Percentiles rank a stretch among this genome's conserved stretches.
phyloP scores from a whole-genome alignment of 352 stramenopile species.

The Phytophthora aleatoria region DNA sequence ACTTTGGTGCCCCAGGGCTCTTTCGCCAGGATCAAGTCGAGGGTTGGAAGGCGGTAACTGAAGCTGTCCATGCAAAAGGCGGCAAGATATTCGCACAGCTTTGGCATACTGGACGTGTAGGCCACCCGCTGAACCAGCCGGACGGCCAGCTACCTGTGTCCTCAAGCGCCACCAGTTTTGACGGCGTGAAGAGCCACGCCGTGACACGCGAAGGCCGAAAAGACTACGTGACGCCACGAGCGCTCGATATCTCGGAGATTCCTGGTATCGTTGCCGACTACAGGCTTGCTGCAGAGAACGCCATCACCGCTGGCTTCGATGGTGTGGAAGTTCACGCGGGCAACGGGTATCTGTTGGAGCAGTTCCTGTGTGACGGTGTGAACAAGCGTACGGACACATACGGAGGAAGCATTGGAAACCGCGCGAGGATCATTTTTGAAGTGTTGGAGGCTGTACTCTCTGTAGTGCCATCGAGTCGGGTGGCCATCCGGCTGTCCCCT shows the following conservation, averaged over 20 bases:
- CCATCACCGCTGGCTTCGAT: constrained; percentile 87
- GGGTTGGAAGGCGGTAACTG: constrained; percentile 33
- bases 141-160: constrained; percentile 22
- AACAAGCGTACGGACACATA: constrained; percentile 86
- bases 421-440: constrained; percentile 65
- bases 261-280: constrained; percentile 42
- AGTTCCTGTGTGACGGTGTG: constrained; percentile 18
- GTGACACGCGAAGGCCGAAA: constrained; percentile 31
- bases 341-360: constrained; percentile 87
- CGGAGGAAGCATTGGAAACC: constrained; percentile 79
- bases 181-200: constrained; percentile 6
- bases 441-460: constrained; percentile 50
- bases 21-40: constrained; percentile 52
- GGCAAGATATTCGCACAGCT: constrained; percentile 25
- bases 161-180: constrained; percentile 11
- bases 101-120: constrained; percentile 23
- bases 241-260: constrained; percentile 75
- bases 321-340: constrained; percentile 88
- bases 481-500: constrained; percentile 30
- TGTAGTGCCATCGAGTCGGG: constrained; percentile 26
- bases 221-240: constrained; percentile 49
- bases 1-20: constrained; percentile 37
- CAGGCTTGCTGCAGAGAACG: constrained; percentile 37
- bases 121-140: constrained; percentile 24
- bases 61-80: constrained; percentile 31